Evolutionary conservation across 108 stramenopile genomes (phyloP).

Genomic region (Pseudonitzschia multistriata): DNA sequence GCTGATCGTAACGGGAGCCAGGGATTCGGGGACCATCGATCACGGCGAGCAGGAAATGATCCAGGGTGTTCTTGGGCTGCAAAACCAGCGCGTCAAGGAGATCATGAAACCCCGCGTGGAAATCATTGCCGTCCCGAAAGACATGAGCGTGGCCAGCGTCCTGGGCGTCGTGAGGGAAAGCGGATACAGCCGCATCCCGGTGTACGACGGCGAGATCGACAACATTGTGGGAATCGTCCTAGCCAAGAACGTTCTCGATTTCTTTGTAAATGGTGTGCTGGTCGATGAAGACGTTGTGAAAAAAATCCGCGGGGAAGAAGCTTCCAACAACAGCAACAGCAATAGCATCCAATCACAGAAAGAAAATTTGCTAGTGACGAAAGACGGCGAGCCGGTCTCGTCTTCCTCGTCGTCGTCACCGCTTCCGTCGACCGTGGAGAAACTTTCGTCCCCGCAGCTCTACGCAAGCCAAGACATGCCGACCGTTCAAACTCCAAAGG

Average conservation of each 20-base stretch:
- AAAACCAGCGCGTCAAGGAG: constrained; percentile 86
- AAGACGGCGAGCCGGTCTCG: background rate
- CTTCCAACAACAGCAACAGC: constrained; percentile 8
- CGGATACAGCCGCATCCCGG: constrained; percentile 93
- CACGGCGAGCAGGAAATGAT: constrained; percentile 96
- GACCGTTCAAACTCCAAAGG: constrained; percentile 6
- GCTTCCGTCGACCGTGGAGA: background rate
- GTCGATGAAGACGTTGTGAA: constrained; percentile 67
- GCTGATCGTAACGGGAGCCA: constrained; percentile 91
- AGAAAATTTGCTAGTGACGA: constrained; percentile 4
- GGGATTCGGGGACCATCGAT: constrained; percentile 94
- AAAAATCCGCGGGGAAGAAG: constrained; percentile 27
- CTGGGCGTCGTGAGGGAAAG: constrained; percentile 78
- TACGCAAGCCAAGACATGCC: constrained; percentile 22
- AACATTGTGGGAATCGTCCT: constrained; percentile 94
- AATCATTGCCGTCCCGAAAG: constrained; percentile 85
- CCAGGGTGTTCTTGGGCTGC: constrained; percentile 92
- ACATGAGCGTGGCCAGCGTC: constrained; percentile 82
- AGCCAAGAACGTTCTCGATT: constrained; percentile 93
- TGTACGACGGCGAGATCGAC: constrained; percentile 97
- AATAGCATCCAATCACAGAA: constrained; percentile 4
- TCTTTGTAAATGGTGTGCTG: constrained; percentile 86
- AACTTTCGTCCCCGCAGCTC: background rate
- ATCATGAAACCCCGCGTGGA: constrained; percentile 97
- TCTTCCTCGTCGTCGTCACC: background rate